Evolutionary conservation across 371 early-diverging fungal genomes (phyloP).

Genomic region (Mucor ambiguus): DNA sequence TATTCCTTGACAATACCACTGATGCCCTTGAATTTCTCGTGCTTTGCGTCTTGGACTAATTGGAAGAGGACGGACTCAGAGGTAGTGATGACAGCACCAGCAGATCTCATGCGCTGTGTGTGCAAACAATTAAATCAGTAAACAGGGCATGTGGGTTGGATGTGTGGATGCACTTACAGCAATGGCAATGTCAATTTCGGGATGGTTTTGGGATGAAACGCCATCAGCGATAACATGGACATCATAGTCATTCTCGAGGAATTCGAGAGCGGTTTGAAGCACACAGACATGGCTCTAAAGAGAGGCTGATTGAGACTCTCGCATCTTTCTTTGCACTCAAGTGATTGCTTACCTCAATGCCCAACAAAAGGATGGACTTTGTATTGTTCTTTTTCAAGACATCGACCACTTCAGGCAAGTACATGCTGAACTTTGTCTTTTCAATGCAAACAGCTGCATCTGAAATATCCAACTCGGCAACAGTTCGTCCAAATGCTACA

Average conservation of each 20-base stretch:
- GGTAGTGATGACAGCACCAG: slow-evolving; percentile 81
- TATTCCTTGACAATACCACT: slow-evolving; percentile 84
- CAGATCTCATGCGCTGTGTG: slow-evolving; percentile 66
- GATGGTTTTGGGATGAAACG: slow-evolving; percentile 84
- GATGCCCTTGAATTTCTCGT: slow-evolving; percentile 80
- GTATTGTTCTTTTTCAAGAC: slow-evolving; percentile 59
- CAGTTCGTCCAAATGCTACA: slow-evolving; percentile 83
- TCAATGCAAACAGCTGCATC: slow-evolving; percentile 54
- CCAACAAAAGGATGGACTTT: slow-evolving; percentile 84
- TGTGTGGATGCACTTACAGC: slow-evolving; percentile 50
- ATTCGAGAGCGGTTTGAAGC: slow-evolving; percentile 86
- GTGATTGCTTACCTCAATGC: slow-evolving; percentile 75
- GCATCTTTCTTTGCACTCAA: no score
- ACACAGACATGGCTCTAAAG: slow-evolving; percentile 91
- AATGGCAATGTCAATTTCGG: slow-evolving; percentile 86
- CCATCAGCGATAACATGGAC: slow-evolving; percentile 92
- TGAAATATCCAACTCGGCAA: slow-evolving; percentile 73
- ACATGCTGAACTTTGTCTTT: slow-evolving; percentile 95
- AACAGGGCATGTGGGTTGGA: neutral
- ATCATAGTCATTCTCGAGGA: slow-evolving; percentile 73
- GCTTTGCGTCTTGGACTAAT: slow-evolving; percentile 78
- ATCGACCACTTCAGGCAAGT: slow-evolving; percentile 64
- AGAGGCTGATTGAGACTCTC: neutral
- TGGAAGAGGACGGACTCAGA: slow-evolving; percentile 94
- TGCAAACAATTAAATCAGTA: neutral